Base-by-base conservation (phyloP, 768 basidiomycete genomes). In the Sarcomyxa edulis region DNA sequence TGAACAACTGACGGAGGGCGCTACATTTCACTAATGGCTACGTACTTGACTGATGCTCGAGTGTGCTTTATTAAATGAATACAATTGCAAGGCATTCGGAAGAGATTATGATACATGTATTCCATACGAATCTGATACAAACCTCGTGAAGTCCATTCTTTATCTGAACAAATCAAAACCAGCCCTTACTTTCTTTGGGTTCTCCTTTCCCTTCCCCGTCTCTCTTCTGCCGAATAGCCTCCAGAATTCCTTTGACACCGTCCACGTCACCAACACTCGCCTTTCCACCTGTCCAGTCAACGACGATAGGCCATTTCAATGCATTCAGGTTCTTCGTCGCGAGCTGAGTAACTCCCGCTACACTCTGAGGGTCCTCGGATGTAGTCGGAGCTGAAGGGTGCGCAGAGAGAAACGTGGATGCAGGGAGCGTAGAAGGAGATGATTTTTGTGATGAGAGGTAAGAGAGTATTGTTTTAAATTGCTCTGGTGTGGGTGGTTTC, bases 281-380 rank as follows among this genome's bases (percentile, higher is more conserved):
- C 28, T 68, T 68, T 1, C 86, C 86, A 16, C 66, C 71, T 11
- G 65, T 59, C 86, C 86, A 89, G 48, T 89, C 78, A 2, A 89
- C 86, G 0, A 89, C 82, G 32, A 89, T 71, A 0, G 86, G 86
- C 84, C 84, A 89, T 46, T 78, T 84, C 47, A 87, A 57, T 11
- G 74, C 76, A 10, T 65, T 66, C 1, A 78, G 81, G 40, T 78
- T 78, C 55, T 66, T 64, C 30, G 61, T 48, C 0, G 67, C 83
- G 7, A 85, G 65, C 20, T 68, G 59, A 2, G 61, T 61, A 7
- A 88, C 61, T 6, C 58, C 71, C 5, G 68, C 57, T 0, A 72
- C 48, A 19, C 58, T 71, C 19, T 56, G 52, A 0, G 66, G 64
- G 2, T 52, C 47, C 6, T 74, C 63, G 0, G 69, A 59, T 9